Base-by-base conservation (phyloP, 495 filamentous ascomycete genomes). In the Neurospora sp. region DNA sequence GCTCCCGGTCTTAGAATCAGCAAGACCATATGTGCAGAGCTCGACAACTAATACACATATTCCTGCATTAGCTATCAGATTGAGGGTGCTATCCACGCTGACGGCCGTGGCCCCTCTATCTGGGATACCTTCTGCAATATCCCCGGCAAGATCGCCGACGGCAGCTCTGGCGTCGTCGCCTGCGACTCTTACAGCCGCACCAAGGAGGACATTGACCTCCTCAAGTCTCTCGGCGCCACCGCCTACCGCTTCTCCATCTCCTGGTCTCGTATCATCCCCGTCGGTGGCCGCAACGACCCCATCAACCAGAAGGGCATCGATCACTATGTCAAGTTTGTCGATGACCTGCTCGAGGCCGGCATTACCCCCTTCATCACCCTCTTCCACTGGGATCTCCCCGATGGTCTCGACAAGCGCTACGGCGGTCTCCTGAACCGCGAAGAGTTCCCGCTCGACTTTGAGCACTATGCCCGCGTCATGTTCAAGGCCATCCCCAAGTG, bases 121-220 rank as follows among this genome's bases (percentile, higher is more conserved):
- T 93, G 91, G 91, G 91, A 93, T 79, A 90, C 88, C 8, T 93
- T 93, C 83, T 92, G 89, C 82, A 86, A 86, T 70, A 89, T 90
- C 74, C 89, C 90, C 66, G 91, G 91, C 74, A 93, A 93, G 82
- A 92, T 93, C 70, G 91, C 91, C 49, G 90, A 91, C 74, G 90
- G 88, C 72, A 87, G 85, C 74, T 90, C 89, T 23, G 91, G 91
- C 37, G 89, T 87, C 41, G 86, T 91, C 42, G 91, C 91, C 41
- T 93, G 91, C 83, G 91, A 93, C 82, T 92, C 91, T 49, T 93
- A 93, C 83, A 88, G 93, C 79, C 87, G 89, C 70, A 91, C 90
- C 39, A 84, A 85, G 41, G 90, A 93, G 82, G 92, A 93, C 76
- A 93, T 94, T 76, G 90, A 82, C 10, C 85, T 93, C 44, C 82